These are phyloP conservation scores for Solanum aculeatissimum DNA, from an alignment of 305 asterid species.

Conservation along the genomic window DNA sequence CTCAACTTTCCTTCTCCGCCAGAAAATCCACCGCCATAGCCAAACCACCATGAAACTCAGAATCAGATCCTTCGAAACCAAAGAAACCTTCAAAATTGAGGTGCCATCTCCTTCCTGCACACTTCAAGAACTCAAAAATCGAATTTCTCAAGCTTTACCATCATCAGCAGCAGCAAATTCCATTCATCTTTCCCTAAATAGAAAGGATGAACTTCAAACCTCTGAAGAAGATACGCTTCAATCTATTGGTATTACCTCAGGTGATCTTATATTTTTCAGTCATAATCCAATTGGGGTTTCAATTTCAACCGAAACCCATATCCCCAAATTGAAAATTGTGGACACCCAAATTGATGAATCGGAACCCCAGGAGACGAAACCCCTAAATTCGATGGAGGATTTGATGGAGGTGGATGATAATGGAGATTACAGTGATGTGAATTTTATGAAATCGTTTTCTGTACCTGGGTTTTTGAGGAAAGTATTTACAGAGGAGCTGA, in stretches of 20 bases:
- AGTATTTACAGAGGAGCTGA: conserved; percentile 56
- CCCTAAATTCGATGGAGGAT: background rate
- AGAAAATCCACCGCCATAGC: background rate
- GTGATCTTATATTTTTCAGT: conserved; percentile 60
- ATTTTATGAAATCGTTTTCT: conserved; percentile 34
- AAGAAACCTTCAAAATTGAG: conserved; percentile 58
- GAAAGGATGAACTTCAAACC: conserved; percentile 47
- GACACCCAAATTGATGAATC: background rate
- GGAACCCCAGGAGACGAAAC: background rate
- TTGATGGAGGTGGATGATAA: conserved; percentile 11
- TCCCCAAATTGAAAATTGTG: background rate
- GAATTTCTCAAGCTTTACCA: conserved; percentile 35
- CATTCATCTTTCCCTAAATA: conserved; percentile 65
- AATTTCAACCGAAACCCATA: background rate
- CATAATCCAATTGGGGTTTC: conserved; percentile 13
- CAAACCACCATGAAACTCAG: conserved; percentile 51
- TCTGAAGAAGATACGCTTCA: conserved; percentile 41
- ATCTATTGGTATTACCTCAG: conserved; percentile 54
- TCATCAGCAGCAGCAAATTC: conserved; percentile 22
- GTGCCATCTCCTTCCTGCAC: conserved; percentile 31
- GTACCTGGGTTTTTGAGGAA: conserved; percentile 80
- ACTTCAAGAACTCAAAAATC: conserved; percentile 38
- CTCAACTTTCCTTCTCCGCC: background rate
- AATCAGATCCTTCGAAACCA: conserved; percentile 50
- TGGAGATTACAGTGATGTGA: conserved; percentile 13